Evolutionary conservation across 495 filamentous ascomycete genomes (phyloP).

Genomic region (Filosporella fistucella): DNA sequence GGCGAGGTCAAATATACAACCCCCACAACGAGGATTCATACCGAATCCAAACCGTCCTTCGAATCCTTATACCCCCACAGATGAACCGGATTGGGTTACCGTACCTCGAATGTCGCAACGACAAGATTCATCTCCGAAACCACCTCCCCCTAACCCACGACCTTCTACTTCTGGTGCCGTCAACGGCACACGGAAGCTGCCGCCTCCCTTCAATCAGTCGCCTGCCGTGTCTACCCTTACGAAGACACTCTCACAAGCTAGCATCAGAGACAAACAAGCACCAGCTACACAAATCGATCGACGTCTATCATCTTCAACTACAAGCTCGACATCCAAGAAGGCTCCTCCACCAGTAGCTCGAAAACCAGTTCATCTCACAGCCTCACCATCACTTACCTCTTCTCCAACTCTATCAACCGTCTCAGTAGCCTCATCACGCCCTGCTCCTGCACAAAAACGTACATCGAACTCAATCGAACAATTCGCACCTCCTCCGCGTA

Average conservation of each 20-base stretch:
- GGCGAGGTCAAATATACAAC: slow-evolving; percentile 64
- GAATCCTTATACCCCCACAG: slow-evolving; percentile 72
- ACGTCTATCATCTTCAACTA: slow-evolving; percentile 20
- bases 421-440: slow-evolving; percentile 2
- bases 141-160: slow-evolving; percentile 38
- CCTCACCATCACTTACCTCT: slow-evolving; percentile 23
- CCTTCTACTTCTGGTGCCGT: slow-evolving; percentile 35
- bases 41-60: slow-evolving; percentile 68
- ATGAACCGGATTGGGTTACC: slow-evolving; percentile 76
- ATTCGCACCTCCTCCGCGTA: slow-evolving; percentile 13
- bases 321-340: slow-evolving; percentile 33
- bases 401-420: slow-evolving; percentile 12
- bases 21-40: slow-evolving; percentile 53
- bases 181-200: slow-evolving; percentile 42
- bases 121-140: slow-evolving; percentile 40
- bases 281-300: slow-evolving; percentile 21
- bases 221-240: slow-evolving; percentile 8
- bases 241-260: slow-evolving; percentile 18
- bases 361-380: slow-evolving; percentile 46
- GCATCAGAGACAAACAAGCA: slow-evolving; percentile 5
- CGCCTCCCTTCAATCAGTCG: slow-evolving; percentile 48
- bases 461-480: neutral
- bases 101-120: slow-evolving; percentile 42
- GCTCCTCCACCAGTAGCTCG: slow-evolving; percentile 46
- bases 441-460: slow-evolving; percentile 1